Evolutionary conservation across 1,284 basidiomycete species (phyloP).

Genomic region (Coriolopsis trogii): DNA sequence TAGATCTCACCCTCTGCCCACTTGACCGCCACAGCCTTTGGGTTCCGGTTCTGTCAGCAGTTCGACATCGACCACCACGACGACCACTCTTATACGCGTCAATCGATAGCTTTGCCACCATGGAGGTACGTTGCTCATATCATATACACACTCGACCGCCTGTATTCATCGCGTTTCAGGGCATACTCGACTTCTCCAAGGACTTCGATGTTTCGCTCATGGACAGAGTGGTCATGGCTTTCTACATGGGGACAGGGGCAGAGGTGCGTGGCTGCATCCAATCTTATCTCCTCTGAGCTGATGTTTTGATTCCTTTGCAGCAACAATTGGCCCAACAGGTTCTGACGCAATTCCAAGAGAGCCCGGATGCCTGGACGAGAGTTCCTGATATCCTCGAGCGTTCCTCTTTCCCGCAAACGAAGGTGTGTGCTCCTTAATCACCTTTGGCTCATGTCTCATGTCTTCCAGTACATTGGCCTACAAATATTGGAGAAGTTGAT

Average conservation of each 20-base stretch:
- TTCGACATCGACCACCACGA: slow-evolving; percentile 35
- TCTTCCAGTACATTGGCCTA: slow-evolving; percentile 83
- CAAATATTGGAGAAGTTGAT: slow-evolving; percentile 97
- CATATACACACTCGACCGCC: not conserved
- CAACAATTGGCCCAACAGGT: slow-evolving; percentile 91
- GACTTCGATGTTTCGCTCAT: slow-evolving; percentile 39
- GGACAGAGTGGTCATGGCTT: slow-evolving; percentile 37
- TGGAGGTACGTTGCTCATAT: slow-evolving; percentile 39
- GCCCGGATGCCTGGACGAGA: slow-evolving; percentile 97
- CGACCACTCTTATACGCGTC: slow-evolving; percentile 29
- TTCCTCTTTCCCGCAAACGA: slow-evolving; percentile 87
- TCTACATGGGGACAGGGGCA: slow-evolving; percentile 34
- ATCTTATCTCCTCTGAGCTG: not conserved
- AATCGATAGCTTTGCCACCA: slow-evolving; percentile 32
- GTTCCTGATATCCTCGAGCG: slow-evolving; percentile 94
- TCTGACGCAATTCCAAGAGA: slow-evolving; percentile 95
- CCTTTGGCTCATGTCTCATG: not conserved
- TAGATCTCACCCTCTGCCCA: slow-evolving; percentile 46
- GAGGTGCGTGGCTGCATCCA: slow-evolving; percentile 28
- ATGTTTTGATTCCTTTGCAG: slow-evolving; percentile 42
- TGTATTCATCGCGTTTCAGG: slow-evolving; percentile 23
- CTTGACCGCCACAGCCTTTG: slow-evolving; percentile 31
- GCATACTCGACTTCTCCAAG: slow-evolving; percentile 38
- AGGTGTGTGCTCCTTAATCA: slow-evolving; percentile 54
- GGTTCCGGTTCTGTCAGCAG: slow-evolving; percentile 27